A percentile compares a stretch with the other conserved stretches of the same genome.
phyloP scores from a whole-genome alignment of 2,329 filamentous ascomycete species.

The Sclerotinia borealis region DNA sequence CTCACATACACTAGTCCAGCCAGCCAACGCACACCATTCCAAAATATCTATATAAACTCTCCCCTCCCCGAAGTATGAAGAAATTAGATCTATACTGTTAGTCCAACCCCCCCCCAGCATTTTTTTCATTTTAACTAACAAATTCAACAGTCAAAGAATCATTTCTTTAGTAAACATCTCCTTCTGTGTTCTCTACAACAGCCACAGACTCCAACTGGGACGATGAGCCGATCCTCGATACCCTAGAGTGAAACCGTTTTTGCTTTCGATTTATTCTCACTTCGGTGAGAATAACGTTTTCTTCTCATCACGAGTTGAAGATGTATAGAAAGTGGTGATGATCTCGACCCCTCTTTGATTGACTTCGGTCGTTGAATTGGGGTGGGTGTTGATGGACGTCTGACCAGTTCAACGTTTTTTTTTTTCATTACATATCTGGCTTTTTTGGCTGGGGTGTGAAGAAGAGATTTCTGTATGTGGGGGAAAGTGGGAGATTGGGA shows the following conservation, averaged over 20 bases:
- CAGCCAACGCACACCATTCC: too few species aligned
- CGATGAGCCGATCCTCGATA: slow-evolving; percentile 85
- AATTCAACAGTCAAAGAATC: slow-evolving; percentile 6
- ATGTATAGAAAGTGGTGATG: slow-evolving; percentile 90
- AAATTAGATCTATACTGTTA: too few species aligned
- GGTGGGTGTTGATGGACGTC: slow-evolving; percentile 85
- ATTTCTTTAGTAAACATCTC: slow-evolving; percentile 93
- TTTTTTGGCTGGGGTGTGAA: neutral
- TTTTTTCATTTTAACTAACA: neutral
- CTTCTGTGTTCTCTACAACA: slow-evolving; percentile 87
- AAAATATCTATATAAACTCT: too few species aligned
- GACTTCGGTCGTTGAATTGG: slow-evolving; percentile 70
- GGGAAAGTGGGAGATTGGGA: too few species aligned
- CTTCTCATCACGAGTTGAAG: neutral
- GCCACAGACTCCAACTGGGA: slow-evolving; percentile 93
- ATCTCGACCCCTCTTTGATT: slow-evolving; percentile 74
- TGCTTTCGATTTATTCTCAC: slow-evolving; percentile 48
- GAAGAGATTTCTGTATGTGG: too few species aligned
- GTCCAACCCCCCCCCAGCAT: neutral
- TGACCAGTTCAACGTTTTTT: slow-evolving; percentile 57
- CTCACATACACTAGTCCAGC: too few species aligned
- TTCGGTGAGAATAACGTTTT: slow-evolving; percentile 16
- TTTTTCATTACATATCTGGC: slow-evolving; percentile 46
- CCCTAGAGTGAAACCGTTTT: slow-evolving; percentile 76
- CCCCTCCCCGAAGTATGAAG: too few species aligned